Evolutionary conservation across 73 alveolate species (phyloP), one percentile per base, ranked within the genome.

Genomic region (Blepharisma japonicum): DNA sequence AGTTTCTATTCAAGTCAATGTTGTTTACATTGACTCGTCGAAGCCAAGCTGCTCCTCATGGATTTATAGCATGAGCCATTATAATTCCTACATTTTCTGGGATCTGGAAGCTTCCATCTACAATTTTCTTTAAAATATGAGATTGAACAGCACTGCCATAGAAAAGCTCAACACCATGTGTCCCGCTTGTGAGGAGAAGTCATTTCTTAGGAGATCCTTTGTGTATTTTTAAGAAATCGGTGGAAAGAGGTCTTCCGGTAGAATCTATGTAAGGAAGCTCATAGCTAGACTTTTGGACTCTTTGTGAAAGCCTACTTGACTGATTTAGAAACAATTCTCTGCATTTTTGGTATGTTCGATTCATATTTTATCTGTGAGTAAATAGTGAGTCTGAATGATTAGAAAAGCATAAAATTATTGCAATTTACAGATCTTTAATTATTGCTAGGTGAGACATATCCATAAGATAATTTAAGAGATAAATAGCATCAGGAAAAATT

Each of bases 21-120:
- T 61, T 61, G 74, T 61, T 61, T 14, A 61, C 23, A 25, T 61
- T 61, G 11, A 11, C 39, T 14, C 47, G 74, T 20, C 74, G 74
- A 14, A 61, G 47, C 74, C 74, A 61, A 20, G 74, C 74, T 61
- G 74, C 74, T 2, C 74, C 74, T 39, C 74, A 61, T 14, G 74
- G 74, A 61, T 61, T 61, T 14, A 61, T 25, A 18, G 47, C 74
- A 61, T 61, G 74, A 4, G 5, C 74, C 18, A 61, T 25, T 18
- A 61, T n/a, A 20, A 61, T 25, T 61, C 50, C 39, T 8, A 25
- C 23, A 18, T 61, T 61, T 0, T 61, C 74, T 14, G 74, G 74
- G 2, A 61, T 61, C 47, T 61, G 38, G 11, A 9, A 20, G 23
- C 14, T n/a, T 14, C 46, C 74, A 20, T 8, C 47, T 9, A 61